Conservation (phyloP, 148 eudicot species). For the Fagopyrum esculentum region DNA sequence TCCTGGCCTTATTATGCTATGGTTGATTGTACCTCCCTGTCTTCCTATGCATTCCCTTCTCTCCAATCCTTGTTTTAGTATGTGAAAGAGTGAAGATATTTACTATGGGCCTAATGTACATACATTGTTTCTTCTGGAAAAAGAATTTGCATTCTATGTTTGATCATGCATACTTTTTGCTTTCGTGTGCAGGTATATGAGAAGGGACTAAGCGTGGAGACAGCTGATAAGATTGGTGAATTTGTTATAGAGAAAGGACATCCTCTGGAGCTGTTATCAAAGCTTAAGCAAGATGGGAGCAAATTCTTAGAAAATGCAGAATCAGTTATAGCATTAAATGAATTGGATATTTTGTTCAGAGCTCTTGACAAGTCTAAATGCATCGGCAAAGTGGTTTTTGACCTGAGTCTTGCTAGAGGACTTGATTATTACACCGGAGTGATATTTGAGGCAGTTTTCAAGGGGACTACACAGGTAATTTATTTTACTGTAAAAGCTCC, state of each 20-base stretch:
- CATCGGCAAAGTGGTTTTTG: conserved; percentile 65
- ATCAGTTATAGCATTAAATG: conserved; percentile 55
- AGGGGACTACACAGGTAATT: conserved; percentile 91
- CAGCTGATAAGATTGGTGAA: conserved; percentile 72
- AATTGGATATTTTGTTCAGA: conserved; percentile 71
- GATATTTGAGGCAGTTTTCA: conserved; percentile 88
- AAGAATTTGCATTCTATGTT: background rate
- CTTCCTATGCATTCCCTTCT: background rate
- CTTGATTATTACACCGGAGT: conserved; percentile 98
- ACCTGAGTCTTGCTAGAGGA: conserved; percentile 96
- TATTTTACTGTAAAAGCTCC: conserved; percentile 20
- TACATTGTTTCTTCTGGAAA: background rate
- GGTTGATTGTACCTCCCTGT: background rate
- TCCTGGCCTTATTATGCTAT: background rate
- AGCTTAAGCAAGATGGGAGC: conserved; percentile 64
- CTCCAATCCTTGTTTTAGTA: background rate
- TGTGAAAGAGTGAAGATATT: background rate
- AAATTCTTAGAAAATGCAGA: conserved; percentile 54
- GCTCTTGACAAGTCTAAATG: conserved; percentile 59
- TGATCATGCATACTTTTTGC: background rate
- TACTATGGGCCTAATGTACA: background rate
- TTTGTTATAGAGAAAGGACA: conserved; percentile 73
- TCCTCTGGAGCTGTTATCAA: conserved; percentile 63
- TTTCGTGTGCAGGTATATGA: conserved; percentile 72
- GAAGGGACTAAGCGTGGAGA: conserved; percentile 70